phyloP scores from a whole-genome alignment of 805 yeast species.

The Saturnispora hagleri region DNA sequence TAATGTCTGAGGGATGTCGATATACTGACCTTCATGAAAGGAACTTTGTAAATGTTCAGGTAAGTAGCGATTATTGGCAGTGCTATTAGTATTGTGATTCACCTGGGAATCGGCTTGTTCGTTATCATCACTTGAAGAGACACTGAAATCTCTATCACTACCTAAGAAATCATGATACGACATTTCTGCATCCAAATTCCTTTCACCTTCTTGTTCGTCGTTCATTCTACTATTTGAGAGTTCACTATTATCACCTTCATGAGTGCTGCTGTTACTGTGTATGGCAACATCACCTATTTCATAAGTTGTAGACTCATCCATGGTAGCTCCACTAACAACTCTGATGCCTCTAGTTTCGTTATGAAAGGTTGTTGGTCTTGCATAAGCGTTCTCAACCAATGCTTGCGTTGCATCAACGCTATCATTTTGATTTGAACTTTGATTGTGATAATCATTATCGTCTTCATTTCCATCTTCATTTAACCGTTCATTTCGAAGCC shows the following conservation, averaged over 20 bases:
- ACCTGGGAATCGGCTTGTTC: background rate
- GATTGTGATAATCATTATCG: slow-evolving; percentile 23
- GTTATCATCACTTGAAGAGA: slow-evolving; percentile 7
- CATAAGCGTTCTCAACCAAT: slow-evolving; percentile 17
- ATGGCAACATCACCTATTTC: slow-evolving; percentile 7
- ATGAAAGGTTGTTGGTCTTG: slow-evolving; percentile 5
- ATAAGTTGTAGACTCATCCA: slow-evolving; percentile 13
- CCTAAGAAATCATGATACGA: slow-evolving; percentile 33
- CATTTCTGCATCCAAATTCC: slow-evolving; percentile 39
- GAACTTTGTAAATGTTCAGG: slow-evolving; percentile 11
- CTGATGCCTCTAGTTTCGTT: slow-evolving; percentile 10
- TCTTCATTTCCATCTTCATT: background rate
- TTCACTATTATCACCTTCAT: background rate
- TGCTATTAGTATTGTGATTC: background rate
- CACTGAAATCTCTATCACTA: slow-evolving; percentile 9
- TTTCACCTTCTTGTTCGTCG: slow-evolving; percentile 9
- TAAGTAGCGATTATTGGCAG: background rate
- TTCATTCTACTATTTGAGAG: background rate
- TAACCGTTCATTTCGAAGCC: background rate
- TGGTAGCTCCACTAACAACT: slow-evolving; percentile 14
- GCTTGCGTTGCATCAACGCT: slow-evolving; percentile 10
- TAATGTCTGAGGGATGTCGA: background rate
- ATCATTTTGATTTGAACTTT: slow-evolving; percentile 15
- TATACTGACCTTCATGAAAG: slow-evolving; percentile 8
- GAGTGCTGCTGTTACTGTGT: background rate